These are phyloP conservation scores for Apostasia ramifera DNA, from an alignment of 106 monocot species.

Conservation along the genomic window DNA sequence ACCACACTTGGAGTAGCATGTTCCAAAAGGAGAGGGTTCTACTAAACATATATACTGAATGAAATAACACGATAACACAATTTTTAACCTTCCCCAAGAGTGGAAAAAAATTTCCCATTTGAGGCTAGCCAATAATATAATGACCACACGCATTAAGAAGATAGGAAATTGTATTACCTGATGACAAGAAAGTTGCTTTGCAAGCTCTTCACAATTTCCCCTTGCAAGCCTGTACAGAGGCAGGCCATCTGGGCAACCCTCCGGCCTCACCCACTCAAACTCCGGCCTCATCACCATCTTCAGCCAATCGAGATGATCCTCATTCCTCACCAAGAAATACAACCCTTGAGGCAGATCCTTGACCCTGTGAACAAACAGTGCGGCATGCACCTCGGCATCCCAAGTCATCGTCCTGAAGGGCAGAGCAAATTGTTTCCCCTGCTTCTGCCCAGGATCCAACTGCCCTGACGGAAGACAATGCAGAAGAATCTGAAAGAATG, in stretches of 20 bases:
- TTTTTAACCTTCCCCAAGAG: no score
- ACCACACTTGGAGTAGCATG: no score
- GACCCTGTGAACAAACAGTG: conserved; percentile 87
- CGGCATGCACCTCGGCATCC: conserved; percentile 89
- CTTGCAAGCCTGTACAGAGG: conserved; percentile 71
- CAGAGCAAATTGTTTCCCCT: conserved; percentile 62
- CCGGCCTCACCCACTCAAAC: conserved; percentile 86
- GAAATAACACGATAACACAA: no score
- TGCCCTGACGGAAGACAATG: conserved; percentile 91
- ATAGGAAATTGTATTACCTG: conserved; percentile 40
- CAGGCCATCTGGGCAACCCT: conserved; percentile 71
- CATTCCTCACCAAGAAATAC: conserved; percentile 95
- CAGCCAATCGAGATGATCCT: conserved; percentile 71
- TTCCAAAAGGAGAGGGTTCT: no score
- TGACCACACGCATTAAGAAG: no score
- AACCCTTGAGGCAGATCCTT: conserved; percentile 53
- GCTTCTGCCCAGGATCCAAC: conserved; percentile 40
- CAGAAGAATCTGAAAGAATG: conserved; percentile 86
- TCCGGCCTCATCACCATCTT: conserved; percentile 67
- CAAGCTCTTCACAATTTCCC: conserved; percentile 53
- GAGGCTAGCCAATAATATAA: no score
- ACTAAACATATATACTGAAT: no score
- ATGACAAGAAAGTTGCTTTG: conserved; percentile 79
- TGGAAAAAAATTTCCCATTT: no score
- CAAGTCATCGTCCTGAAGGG: conserved; percentile 83